Conservation (phyloP, 805 yeast genomes). For the Myxozyma geophila region DNA sequence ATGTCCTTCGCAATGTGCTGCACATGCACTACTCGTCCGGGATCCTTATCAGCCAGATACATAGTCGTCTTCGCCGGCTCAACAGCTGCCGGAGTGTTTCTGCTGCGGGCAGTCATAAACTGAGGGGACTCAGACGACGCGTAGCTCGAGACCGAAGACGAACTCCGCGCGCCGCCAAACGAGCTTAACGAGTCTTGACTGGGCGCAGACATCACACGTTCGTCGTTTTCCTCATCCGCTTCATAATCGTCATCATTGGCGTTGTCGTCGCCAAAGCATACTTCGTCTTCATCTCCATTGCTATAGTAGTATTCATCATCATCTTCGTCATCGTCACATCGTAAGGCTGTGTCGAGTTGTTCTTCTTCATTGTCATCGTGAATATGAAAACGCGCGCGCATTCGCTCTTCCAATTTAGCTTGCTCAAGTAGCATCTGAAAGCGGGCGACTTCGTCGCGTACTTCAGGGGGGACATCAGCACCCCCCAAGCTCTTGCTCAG, state of each 20-base stretch:
- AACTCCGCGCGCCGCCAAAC: neutral
- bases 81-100: neutral
- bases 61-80: neutral
- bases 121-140: neutral
- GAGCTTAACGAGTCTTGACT: neutral
- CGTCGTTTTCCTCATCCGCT: neutral
- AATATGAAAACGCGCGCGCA: neutral
- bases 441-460: conserved; percentile 20
- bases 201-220: neutral
- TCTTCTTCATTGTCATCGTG: neutral
- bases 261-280: neutral
- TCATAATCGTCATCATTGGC: neutral
- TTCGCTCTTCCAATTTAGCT: conserved; percentile 11
- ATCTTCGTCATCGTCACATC: conserved; percentile 7
- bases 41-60: conserved; percentile 7
- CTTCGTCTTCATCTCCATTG: conserved; percentile 14
- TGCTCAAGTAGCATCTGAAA: conserved; percentile 19
- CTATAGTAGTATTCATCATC: conserved; percentile 5
- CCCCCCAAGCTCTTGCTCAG: neutral
- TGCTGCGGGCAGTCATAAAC: neutral
- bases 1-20: conserved; percentile 15
- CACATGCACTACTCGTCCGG: conserved; percentile 22
- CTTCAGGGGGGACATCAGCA: conserved; percentile 9
- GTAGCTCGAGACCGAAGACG: neutral
- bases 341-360: too few relatives aligned